These are phyloP conservation scores for Globisporangium uncinulatum DNA, from an alignment of 352 stramenopile species.

Conservation along the genomic window DNA sequence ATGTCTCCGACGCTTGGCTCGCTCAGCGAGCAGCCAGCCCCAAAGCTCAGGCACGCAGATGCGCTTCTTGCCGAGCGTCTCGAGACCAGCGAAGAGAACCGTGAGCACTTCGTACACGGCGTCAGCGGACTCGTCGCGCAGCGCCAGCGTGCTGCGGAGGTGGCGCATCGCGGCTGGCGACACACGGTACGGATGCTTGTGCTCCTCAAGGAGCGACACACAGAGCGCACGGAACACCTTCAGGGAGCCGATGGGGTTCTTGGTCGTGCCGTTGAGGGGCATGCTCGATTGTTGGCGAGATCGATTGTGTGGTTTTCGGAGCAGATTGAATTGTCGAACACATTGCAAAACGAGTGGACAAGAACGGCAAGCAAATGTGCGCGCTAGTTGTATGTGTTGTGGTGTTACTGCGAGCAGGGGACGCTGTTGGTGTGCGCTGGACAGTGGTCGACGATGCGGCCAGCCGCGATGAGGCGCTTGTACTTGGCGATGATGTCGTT, in stretches of 20 bases:
- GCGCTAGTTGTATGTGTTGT: background rate
- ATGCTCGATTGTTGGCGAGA: background rate
- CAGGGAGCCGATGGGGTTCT: background rate
- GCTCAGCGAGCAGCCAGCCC: too few species aligned
- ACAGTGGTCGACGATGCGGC: background rate
- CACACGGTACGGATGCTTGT: background rate
- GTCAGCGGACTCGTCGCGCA: background rate
- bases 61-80: background rate
- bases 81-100: background rate
- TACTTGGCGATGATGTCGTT: background rate
- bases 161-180: background rate
- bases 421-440: background rate
- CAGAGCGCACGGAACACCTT: background rate
- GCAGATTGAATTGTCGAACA: background rate
- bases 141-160: background rate
- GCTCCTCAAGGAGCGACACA: background rate
- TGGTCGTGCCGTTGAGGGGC: background rate
- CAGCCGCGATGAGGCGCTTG: background rate
- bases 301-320: background rate
- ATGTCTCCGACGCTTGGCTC: too few species aligned
- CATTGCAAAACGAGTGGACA: background rate
- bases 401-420: background rate
- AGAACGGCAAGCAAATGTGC: background rate
- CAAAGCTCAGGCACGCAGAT: too few species aligned
- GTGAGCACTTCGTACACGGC: background rate